Evolutionary conservation across 768 basidiomycete genomes (phyloP).

Genomic region (Tricholoma flavovirens): DNA sequence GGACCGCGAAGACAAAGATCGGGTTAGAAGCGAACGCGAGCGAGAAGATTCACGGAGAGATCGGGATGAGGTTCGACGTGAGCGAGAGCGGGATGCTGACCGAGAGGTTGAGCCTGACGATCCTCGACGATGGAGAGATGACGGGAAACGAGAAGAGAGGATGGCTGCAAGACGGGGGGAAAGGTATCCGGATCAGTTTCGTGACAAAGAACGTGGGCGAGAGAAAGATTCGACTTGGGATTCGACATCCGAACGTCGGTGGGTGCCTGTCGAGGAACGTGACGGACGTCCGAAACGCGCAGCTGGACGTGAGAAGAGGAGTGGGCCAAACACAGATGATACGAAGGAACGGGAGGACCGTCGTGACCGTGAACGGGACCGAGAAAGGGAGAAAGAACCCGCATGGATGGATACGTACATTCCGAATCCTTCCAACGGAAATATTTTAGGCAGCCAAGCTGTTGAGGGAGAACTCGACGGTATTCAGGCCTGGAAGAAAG

Average conservation of each 20-base stretch:
- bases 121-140: conserved; percentile 74
- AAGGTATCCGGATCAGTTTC: conserved; percentile 28
- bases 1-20: conserved; percentile 43
- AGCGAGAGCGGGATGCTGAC: conserved; percentile 36
- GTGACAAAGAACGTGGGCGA: conserved; percentile 41
- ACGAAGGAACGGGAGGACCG: conserved; percentile 33
- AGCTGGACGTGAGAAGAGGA: conserved; percentile 53
- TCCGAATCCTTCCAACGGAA: conserved; percentile 49
- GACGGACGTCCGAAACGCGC: conserved; percentile 58
- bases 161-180: conserved; percentile 56
- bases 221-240: conserved; percentile 41
- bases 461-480: conserved; percentile 69
- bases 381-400: conserved; percentile 78
- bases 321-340: conserved; percentile 31
- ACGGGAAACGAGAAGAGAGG: conserved; percentile 76
- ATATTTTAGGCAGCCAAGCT: conserved; percentile 59
- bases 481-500: conserved; percentile 86
- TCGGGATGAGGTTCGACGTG: conserved; percentile 29
- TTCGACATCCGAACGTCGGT: conserved; percentile 44
- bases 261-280: conserved; percentile 62
- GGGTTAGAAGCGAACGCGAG: conserved; percentile 26
- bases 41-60: conserved; percentile 21
- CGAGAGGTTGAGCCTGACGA: conserved; percentile 55
- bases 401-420: conserved; percentile 92
- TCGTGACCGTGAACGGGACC: conserved; percentile 39